Evolutionary conservation across 805 yeast species (phyloP).

Genomic region (Wickerhamiella vanderwaltii): DNA sequence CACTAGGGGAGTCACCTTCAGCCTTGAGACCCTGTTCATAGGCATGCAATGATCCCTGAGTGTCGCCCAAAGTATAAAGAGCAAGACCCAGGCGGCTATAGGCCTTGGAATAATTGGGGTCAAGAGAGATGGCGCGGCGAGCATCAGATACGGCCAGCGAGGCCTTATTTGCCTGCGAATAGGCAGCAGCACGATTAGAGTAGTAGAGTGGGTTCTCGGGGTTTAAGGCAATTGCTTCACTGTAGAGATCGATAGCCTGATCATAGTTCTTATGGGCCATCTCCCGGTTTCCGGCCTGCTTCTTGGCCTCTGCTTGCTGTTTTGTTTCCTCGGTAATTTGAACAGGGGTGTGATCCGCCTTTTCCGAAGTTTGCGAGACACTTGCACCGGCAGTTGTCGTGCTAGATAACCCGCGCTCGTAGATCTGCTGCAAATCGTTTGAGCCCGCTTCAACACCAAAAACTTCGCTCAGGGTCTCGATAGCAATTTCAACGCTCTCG

Average conservation of each 20-base stretch:
- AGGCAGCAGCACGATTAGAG: slow-evolving; percentile 95
- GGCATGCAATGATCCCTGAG: slow-evolving; percentile 80
- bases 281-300: slow-evolving; percentile 78
- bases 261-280: slow-evolving; percentile 67
- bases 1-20: slow-evolving; percentile 76
- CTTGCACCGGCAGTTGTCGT: neutral
- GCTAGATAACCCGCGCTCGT: slow-evolving; percentile 12
- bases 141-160: slow-evolving; percentile 77
- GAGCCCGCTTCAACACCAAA: slow-evolving; percentile 47
- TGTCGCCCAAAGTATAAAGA: slow-evolving; percentile 84
- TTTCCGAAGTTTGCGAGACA: neutral
- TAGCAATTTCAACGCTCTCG: slow-evolving; percentile 87
- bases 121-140: slow-evolving; percentile 59
- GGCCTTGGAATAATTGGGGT: slow-evolving; percentile 78
- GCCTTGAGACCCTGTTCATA: slow-evolving; percentile 76
- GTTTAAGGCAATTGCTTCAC: slow-evolving; percentile 61
- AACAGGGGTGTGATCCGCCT: neutral
- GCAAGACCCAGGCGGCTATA: slow-evolving; percentile 94
- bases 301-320: slow-evolving; percentile 70
- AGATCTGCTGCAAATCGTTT: slow-evolving; percentile 20
- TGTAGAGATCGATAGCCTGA: slow-evolving; percentile 62
- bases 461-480: slow-evolving; percentile 84
- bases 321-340: slow-evolving; percentile 33
- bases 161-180: slow-evolving; percentile 64
- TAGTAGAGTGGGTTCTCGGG: slow-evolving; percentile 70